Conservation (phyloP, 2,329 filamentous ascomycete genomes). For the Pseudogymnoascus sp. region DNA sequence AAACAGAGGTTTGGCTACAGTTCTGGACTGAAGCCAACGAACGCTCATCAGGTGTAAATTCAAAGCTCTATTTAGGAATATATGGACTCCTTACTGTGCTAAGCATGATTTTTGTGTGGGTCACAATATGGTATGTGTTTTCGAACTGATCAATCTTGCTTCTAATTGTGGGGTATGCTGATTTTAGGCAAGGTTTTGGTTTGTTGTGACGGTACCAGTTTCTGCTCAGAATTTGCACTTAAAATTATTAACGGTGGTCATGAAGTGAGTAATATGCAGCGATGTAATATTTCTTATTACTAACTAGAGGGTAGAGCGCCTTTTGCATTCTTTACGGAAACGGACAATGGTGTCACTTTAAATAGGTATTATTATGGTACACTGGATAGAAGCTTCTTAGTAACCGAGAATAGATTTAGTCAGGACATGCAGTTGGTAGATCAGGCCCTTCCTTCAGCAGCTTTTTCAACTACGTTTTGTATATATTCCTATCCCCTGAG, state of each 20-base stretch:
- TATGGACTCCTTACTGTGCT: conserved; percentile 3
- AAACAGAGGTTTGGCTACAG: conserved; percentile 4
- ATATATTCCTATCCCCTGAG: not conserved
- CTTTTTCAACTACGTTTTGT: not conserved
- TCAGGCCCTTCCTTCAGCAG: conserved; percentile 1
- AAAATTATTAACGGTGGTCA: conserved; percentile 9
- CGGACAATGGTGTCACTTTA: conserved; percentile 13
- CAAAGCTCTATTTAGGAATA: not conserved
- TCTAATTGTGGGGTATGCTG: not conserved
- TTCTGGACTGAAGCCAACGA: conserved; percentile 6
- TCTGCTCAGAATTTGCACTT: conserved; percentile 11
- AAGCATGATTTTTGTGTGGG: not conserved
- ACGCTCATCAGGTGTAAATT: not conserved
- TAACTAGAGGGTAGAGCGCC: conserved; percentile 8
- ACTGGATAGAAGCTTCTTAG: not conserved
- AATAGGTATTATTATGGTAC: not conserved
- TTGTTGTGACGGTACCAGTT: not conserved
- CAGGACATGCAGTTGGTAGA: conserved; percentile 18
- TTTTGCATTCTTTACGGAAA: conserved; percentile 13
- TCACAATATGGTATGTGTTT: not conserved
- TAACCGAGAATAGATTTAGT: conserved; percentile 14
- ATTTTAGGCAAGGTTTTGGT: conserved; percentile 1
- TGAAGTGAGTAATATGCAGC: conserved; percentile 1
- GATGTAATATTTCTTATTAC: not conserved
- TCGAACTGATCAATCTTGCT: not conserved